Conservation (phyloP, 495 filamentous ascomycete species). For the Penicillium robsamsonii region DNA sequence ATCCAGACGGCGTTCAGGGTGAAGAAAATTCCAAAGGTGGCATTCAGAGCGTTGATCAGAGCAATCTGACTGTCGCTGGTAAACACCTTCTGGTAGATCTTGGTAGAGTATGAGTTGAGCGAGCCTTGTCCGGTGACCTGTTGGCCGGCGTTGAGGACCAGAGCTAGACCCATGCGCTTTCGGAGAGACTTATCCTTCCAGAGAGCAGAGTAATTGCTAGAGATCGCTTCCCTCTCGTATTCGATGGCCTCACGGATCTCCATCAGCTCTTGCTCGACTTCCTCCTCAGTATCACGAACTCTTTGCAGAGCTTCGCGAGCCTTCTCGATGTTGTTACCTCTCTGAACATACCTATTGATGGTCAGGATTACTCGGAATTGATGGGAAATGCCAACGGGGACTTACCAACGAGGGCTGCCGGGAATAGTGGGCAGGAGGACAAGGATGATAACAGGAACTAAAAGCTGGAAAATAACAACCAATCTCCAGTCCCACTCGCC, state of each 20-base stretch:
- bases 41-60: slow-evolving; percentile 65
- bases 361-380: background rate
- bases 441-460: slow-evolving; percentile 55
- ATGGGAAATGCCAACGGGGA: background rate
- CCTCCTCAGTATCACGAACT: slow-evolving; percentile 56
- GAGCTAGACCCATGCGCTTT: slow-evolving; percentile 53
- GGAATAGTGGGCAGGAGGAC: slow-evolving; percentile 53
- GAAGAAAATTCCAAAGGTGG: slow-evolving; percentile 65
- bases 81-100: slow-evolving; percentile 65
- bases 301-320: slow-evolving; percentile 47
- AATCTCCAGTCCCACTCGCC: slow-evolving; percentile 63
- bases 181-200: slow-evolving; percentile 62
- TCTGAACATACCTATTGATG: slow-evolving; percentile 46
- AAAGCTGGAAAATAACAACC: slow-evolving; percentile 61
- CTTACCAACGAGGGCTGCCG: slow-evolving; percentile 56
- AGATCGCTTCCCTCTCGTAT: slow-evolving; percentile 62
- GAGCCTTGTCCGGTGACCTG: slow-evolving; percentile 62
- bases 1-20: slow-evolving; percentile 71
- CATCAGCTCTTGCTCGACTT: slow-evolving; percentile 57
- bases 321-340: slow-evolving; percentile 51
- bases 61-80: slow-evolving; percentile 51
- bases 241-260: slow-evolving; percentile 58
- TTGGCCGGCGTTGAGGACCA: slow-evolving; percentile 60
- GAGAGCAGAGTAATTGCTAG: slow-evolving; percentile 52
- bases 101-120: slow-evolving; percentile 61